These are phyloP conservation scores for Barnettozyma botsteinii DNA, from an alignment of 805 yeast species.

Conservation along the genomic window DNA sequence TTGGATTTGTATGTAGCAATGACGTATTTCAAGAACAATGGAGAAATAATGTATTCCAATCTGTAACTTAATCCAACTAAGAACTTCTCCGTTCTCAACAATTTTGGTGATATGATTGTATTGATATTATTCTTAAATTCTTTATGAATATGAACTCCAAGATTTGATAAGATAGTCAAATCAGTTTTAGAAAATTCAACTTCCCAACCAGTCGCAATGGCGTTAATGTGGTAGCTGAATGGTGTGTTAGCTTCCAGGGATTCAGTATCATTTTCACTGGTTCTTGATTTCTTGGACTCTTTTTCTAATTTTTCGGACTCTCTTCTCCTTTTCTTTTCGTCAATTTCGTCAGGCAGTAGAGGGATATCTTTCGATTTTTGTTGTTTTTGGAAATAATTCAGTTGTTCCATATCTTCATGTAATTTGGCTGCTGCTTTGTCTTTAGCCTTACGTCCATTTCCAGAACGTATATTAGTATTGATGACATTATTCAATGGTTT, in stretches of 20 bases:
- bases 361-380: slow-evolving; percentile 36
- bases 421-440: slow-evolving; percentile 59
- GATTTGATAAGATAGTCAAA: slow-evolving; percentile 33
- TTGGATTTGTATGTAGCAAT: slow-evolving; percentile 27
- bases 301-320: slow-evolving; percentile 22
- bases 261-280: slow-evolving; percentile 1
- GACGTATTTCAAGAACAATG: slow-evolving; percentile 45
- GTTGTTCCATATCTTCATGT: slow-evolving; percentile 62
- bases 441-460: slow-evolving; percentile 52
- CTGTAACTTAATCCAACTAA: slow-evolving; percentile 59
- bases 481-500: slow-evolving; percentile 5
- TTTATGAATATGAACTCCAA: slow-evolving; percentile 51
- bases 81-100: slow-evolving; percentile 85
- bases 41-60: slow-evolving; percentile 45
- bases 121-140: slow-evolving; percentile 32
- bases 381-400: slow-evolving; percentile 58
- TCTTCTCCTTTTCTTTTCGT: slow-evolving; percentile 26
- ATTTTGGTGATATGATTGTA: slow-evolving; percentile 68
- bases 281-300: slow-evolving; percentile 12
- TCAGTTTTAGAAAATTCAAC: slow-evolving; percentile 40
- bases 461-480: slow-evolving; percentile 9
- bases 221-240: slow-evolving; percentile 32
- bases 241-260: not conserved
- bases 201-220: slow-evolving; percentile 65
- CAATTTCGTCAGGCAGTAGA: slow-evolving; percentile 36